Conservation (phyloP, 345 rosid species). For the Litchi chinensis region DNA sequence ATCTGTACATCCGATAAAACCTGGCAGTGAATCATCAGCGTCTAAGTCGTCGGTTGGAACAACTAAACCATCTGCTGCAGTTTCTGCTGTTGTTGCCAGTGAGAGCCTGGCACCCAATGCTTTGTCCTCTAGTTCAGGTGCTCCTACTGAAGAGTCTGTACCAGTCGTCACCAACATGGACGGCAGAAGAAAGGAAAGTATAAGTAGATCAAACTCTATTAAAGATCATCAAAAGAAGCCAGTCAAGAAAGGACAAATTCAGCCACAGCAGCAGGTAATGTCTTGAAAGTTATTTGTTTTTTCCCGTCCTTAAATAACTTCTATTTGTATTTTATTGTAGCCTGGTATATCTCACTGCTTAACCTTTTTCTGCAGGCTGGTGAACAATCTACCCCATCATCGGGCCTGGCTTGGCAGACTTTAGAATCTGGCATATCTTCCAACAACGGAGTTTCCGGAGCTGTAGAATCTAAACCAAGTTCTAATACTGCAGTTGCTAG, state of each 20-base stretch:
- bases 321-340: background rate
- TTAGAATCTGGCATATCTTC: conserved; percentile 39
- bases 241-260: conserved; percentile 42
- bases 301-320: background rate
- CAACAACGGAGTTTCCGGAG: conserved; percentile 34
- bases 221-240: conserved; percentile 53
- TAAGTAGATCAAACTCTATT: conserved; percentile 54
- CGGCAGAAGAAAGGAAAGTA: conserved; percentile 36
- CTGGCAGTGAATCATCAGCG: conserved; percentile 37
- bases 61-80: conserved; percentile 32
- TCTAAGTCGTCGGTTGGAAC: conserved; percentile 30
- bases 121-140: conserved; percentile 24
- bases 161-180: conserved; percentile 31
- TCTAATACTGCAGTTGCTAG: conserved; percentile 24
- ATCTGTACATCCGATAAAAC: conserved; percentile 38
- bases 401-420: conserved; percentile 25
- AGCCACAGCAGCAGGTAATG: conserved; percentile 51
- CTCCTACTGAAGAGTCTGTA: conserved; percentile 35
- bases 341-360: background rate
- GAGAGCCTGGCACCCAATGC: conserved; percentile 23
- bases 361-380: conserved; percentile 28
- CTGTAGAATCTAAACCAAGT: conserved; percentile 33
- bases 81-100: conserved; percentile 24
- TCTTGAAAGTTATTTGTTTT: background rate
- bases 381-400: conserved; percentile 30